phyloP scores from a whole-genome alignment of 164 flowering plant genomes.

The Cinnamomum micranthum region DNA sequence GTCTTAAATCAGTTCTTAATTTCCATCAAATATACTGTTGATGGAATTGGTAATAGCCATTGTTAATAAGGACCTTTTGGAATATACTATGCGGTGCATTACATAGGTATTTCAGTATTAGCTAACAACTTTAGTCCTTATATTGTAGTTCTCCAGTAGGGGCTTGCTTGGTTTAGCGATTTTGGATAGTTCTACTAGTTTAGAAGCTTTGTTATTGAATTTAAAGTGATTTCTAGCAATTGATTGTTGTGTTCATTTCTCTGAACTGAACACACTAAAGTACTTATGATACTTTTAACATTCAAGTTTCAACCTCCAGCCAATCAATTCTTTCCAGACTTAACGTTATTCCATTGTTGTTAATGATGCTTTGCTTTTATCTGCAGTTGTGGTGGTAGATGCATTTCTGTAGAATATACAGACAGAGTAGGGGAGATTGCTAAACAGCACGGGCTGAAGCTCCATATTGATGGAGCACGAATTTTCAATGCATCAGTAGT shows the following conservation, averaged over 20 bases:
- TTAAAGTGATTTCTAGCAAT: not conserved
- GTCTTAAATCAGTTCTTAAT: no score
- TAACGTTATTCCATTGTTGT: not conserved
- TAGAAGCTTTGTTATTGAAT: not conserved
- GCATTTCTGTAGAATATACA: conserved; percentile 73
- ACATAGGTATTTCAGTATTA: no score
- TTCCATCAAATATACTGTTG: no score
- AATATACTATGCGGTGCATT: no score
- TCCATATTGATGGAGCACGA: conserved; percentile 95
- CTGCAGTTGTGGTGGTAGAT: conserved; percentile 86
- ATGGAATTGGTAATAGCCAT: no score
- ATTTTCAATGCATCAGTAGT: conserved; percentile 88
- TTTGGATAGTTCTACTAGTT: no score
- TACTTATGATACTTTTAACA: no score
- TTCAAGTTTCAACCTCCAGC: not conserved
- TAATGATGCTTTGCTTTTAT: conserved; percentile 6
- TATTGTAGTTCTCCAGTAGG: not conserved
- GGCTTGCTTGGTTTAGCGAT: not conserved
- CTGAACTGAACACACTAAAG: not conserved
- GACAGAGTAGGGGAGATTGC: conserved; percentile 86
- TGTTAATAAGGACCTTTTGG: no score
- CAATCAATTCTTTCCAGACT: not conserved
- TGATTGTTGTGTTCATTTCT: no score
- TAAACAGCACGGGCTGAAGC: conserved; percentile 80
- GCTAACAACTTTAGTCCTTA: not conserved